These are phyloP conservation scores for Trichoderma cornu-damae DNA, from an alignment of 2,329 filamentous ascomycete species.

Conservation along the genomic window DNA sequence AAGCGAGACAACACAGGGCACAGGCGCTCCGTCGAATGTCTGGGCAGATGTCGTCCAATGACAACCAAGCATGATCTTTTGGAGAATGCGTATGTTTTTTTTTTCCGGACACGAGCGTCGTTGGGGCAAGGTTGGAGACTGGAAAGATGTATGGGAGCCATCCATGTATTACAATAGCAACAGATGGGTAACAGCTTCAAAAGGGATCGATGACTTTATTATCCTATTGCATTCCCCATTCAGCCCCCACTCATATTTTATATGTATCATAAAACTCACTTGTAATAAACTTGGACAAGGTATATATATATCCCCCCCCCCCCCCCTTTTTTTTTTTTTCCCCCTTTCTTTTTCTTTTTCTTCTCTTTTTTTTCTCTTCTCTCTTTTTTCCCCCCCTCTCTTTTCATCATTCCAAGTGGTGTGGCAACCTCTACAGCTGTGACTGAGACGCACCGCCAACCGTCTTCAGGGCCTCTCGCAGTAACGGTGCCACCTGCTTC, in stretches of 20 bases:
- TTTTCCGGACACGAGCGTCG: background rate
- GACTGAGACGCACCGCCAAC: slow-evolving; percentile 5
- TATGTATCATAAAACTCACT: background rate
- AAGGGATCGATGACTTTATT: background rate
- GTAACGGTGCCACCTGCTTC: slow-evolving; percentile 64
- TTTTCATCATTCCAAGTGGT: background rate
- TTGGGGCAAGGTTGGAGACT: background rate
- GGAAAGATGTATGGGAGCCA: background rate
- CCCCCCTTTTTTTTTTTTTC: too few relatives aligned
- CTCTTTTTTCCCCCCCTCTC: too few relatives aligned
- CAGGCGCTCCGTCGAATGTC: slow-evolving; percentile 17
- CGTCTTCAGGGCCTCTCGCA: slow-evolving; percentile 51
- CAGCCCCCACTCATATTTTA: background rate
- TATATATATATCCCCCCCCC: too few relatives aligned
- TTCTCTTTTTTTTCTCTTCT: too few relatives aligned
- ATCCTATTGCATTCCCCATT: background rate
- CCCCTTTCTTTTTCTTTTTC: too few relatives aligned
- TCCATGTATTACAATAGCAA: background rate
- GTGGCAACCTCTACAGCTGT: background rate
- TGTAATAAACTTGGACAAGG: background rate
- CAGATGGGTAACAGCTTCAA: background rate
- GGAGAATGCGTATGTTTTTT: background rate
- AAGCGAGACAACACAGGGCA: slow-evolving; percentile 21
- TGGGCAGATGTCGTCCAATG: background rate
- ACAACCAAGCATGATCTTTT: background rate